A percentile compares a stretch with the other conserved stretches of the same genome.
Conservation (phyloP, 352 stramenopile genomes). For the Phytophthora vignae region DNA sequence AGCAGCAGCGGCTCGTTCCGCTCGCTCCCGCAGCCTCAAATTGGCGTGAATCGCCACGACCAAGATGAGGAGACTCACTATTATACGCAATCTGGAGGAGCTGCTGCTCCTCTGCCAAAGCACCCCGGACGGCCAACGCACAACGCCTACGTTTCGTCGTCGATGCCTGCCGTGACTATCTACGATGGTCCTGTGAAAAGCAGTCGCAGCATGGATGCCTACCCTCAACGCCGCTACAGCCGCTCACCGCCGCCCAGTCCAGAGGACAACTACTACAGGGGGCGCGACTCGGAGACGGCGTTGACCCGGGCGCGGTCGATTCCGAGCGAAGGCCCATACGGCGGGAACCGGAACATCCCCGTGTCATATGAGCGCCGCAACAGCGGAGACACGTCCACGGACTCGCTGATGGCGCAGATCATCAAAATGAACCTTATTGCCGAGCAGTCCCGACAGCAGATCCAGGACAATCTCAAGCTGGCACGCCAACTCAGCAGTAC, state of each 20-base stretch:
- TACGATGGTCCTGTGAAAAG: slow-evolving; percentile 27
- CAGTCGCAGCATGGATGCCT: slow-evolving; percentile 32
- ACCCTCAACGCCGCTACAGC: slow-evolving; percentile 27
- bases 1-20: slow-evolving; percentile 36
- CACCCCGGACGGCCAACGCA: slow-evolving; percentile 26
- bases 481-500: slow-evolving; percentile 49
- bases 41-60: slow-evolving; percentile 18
- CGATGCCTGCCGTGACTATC: slow-evolving; percentile 34
- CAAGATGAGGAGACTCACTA: slow-evolving; percentile 10
- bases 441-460: slow-evolving; percentile 68
- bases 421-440: slow-evolving; percentile 83
- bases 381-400: slow-evolving; percentile 34
- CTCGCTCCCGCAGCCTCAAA: slow-evolving; percentile 34
- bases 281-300: slow-evolving; percentile 38
- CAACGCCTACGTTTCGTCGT: slow-evolving; percentile 32
- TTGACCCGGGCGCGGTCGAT: slow-evolving; percentile 24
- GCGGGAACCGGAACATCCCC: slow-evolving; percentile 23
- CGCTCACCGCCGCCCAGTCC: slow-evolving; percentile 14
- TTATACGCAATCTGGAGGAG: slow-evolving; percentile 8
- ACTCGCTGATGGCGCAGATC: slow-evolving; percentile 75
- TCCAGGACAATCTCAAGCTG: slow-evolving; percentile 67
- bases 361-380: slow-evolving; percentile 17
- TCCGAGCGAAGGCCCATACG: slow-evolving; percentile 10
- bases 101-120: slow-evolving; percentile 20
- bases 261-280: slow-evolving; percentile 27